phyloP scores from a whole-genome alignment of 192 early-diverging fungal species.

The Allomyces macrogynus region DNA sequence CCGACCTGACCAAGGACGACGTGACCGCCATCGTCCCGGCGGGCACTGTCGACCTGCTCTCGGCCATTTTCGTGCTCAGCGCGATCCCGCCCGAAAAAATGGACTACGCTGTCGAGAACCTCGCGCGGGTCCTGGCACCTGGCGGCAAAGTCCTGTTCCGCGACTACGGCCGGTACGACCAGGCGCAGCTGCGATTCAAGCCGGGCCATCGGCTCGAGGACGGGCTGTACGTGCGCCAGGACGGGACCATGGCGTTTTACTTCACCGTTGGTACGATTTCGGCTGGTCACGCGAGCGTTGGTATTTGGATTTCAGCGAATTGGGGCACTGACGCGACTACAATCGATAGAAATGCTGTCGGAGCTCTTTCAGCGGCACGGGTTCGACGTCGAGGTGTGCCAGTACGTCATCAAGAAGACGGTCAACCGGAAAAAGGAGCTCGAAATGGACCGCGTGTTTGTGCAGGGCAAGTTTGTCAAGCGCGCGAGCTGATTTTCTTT shows the following conservation, averaged over 20 bases:
- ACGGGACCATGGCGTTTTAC: constrained; percentile 27
- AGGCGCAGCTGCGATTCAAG: constrained; percentile 30
- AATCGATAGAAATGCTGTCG: constrained; percentile 6
- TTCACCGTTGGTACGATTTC: constrained; percentile 14
- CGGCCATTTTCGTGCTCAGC: constrained; percentile 22
- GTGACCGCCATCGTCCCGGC: constrained; percentile 14
- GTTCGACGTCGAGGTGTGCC: constrained; percentile 16
- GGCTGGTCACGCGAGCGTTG: neutral
- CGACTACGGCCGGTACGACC: constrained; percentile 27
- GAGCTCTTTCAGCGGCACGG: constrained; percentile 16
- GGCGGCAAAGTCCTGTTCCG: constrained; percentile 25
- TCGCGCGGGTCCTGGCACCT: constrained; percentile 19
- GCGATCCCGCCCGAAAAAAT: constrained; percentile 29
- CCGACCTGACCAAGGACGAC: constrained; percentile 22
- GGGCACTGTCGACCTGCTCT: constrained; percentile 21
- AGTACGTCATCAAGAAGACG: constrained; percentile 20
- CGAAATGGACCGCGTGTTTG: constrained; percentile 22
- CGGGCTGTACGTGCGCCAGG: constrained; percentile 21
- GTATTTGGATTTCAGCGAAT: no score
- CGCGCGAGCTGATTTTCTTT: no score
- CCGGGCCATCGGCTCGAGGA: constrained; percentile 18
- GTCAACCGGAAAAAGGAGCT: constrained; percentile 25
- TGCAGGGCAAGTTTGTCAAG: constrained; percentile 11
- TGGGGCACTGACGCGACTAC: no score
- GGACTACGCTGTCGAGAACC: constrained; percentile 13